phyloP scores from a whole-genome alignment of 352 stramenopile species.

The Globisporangium barbulae region DNA sequence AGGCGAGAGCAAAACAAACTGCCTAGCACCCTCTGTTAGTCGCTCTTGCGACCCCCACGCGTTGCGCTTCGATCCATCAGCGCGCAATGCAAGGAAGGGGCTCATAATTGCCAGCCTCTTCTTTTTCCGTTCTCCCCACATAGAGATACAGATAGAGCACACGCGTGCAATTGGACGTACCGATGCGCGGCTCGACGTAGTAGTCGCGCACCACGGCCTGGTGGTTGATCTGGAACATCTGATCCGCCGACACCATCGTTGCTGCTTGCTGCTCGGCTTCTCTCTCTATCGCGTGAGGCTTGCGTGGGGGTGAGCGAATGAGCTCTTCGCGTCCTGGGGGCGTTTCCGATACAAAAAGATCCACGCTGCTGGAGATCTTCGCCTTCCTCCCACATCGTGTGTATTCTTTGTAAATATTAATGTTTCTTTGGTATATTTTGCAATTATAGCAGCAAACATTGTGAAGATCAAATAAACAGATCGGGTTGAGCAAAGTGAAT shows the following conservation, averaged over 20 bases:
- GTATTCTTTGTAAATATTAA: too few species aligned
- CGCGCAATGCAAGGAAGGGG: not conserved
- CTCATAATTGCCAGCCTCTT: too few species aligned
- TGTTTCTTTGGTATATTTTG: too few species aligned
- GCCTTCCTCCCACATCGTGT: not conserved
- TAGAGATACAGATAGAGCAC: not conserved
- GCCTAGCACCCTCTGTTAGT: too few species aligned
- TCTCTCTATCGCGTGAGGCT: not conserved
- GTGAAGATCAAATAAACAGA: too few species aligned
- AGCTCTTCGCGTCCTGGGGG: not conserved
- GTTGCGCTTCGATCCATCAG: too few species aligned
- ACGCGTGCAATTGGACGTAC: constrained; percentile 28
- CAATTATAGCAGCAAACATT: too few species aligned
- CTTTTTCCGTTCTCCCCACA: not conserved
- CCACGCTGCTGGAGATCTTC: constrained; percentile 6
- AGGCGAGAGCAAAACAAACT: too few species aligned
- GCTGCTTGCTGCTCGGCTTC: not conserved
- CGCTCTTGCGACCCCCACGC: too few species aligned
- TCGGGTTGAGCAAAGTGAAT: too few species aligned
- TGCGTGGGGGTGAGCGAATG: not conserved
- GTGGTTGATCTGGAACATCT: constrained; percentile 72
- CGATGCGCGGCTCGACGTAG: constrained; percentile 81
- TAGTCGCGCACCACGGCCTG: constrained; percentile 84
- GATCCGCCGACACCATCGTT: constrained; percentile 58
- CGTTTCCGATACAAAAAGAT: constrained; percentile 15